phyloP scores from a whole-genome alignment of 805 yeast species.

The Saturnispora hagleri region DNA sequence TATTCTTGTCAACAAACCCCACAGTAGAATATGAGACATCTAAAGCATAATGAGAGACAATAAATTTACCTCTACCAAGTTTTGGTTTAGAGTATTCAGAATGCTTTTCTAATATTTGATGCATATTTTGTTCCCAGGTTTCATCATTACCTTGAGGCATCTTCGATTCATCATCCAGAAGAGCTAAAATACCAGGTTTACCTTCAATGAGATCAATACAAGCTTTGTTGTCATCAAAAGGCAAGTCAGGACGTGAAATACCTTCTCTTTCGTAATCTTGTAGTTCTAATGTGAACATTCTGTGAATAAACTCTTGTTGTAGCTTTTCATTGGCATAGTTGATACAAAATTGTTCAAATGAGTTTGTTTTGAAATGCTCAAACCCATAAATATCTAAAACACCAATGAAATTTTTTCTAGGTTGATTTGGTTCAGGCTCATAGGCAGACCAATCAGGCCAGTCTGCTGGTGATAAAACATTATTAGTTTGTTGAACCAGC shows the following conservation, averaged over 20 bases:
- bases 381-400: conserved; percentile 96
- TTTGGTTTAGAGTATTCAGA: conserved; percentile 85
- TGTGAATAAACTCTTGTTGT: conserved; percentile 96
- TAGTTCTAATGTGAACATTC: conserved; percentile 93
- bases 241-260: conserved; percentile 94
- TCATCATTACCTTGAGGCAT: conserved; percentile 90
- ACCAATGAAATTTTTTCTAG: conserved; percentile 67
- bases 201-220: conserved; percentile 89
- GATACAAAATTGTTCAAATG: conserved; percentile 96
- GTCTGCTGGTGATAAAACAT: conserved; percentile 70
- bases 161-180: conserved; percentile 91
- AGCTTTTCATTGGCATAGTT: conserved; percentile 94
- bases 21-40: conserved; percentile 88
- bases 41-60: conserved; percentile 88
- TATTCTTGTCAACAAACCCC: conserved; percentile 92
- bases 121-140: conserved; percentile 85
- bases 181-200: conserved; percentile 75
- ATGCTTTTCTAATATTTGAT: conserved; percentile 70
- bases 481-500: conserved; percentile 79
- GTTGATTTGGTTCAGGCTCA: conserved; percentile 5
- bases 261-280: conserved; percentile 89
- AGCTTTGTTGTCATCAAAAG: conserved; percentile 93
- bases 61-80: conserved; percentile 84
- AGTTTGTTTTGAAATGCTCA: conserved; percentile 89
- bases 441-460: conserved; percentile 37